Evolutionary conservation across 805 yeast genomes (phyloP).

Genomic region (Candida corydali): DNA sequence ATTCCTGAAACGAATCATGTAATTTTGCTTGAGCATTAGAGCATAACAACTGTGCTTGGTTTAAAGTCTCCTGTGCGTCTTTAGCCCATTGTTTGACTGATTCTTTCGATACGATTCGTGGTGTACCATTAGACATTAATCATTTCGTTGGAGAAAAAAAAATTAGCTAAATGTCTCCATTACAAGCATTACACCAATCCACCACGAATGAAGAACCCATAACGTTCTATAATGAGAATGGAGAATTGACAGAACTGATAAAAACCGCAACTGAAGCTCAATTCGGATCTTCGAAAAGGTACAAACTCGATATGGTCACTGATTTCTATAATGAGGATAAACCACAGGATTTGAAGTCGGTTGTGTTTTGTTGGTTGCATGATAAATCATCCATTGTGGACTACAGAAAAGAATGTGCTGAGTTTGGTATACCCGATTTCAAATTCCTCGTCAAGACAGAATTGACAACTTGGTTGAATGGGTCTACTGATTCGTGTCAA

Average conservation of each 20-base stretch:
- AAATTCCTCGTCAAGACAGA: slow-evolving; percentile 85
- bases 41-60: slow-evolving; percentile 28
- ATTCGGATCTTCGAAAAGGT: slow-evolving; percentile 23
- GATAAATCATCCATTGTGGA: slow-evolving; percentile 75
- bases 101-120: slow-evolving; percentile 1
- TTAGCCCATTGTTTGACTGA: slow-evolving; percentile 23
- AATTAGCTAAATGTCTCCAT: slow-evolving; percentile 9
- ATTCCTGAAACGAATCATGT: slow-evolving; percentile 18
- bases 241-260: slow-evolving; percentile 19
- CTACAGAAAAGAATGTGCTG: slow-evolving; percentile 70
- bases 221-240: slow-evolving; percentile 14
- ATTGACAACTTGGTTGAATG: slow-evolving; percentile 75
- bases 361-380: slow-evolving; percentile 74
- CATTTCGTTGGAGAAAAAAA: background rate
- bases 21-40: slow-evolving; percentile 30
- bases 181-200: slow-evolving; percentile 24
- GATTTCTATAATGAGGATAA: slow-evolving; percentile 50
- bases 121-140: background rate
- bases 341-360: slow-evolving; percentile 51
- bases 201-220: slow-evolving; percentile 21
- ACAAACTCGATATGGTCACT: slow-evolving; percentile 45
- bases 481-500: slow-evolving; percentile 57
- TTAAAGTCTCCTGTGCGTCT: slow-evolving; percentile 25
- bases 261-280: slow-evolving; percentile 33
- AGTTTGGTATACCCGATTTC: slow-evolving; percentile 59